phyloP scores from a whole-genome alignment of 768 basidiomycete genomes.

The Pisolithus albus region DNA sequence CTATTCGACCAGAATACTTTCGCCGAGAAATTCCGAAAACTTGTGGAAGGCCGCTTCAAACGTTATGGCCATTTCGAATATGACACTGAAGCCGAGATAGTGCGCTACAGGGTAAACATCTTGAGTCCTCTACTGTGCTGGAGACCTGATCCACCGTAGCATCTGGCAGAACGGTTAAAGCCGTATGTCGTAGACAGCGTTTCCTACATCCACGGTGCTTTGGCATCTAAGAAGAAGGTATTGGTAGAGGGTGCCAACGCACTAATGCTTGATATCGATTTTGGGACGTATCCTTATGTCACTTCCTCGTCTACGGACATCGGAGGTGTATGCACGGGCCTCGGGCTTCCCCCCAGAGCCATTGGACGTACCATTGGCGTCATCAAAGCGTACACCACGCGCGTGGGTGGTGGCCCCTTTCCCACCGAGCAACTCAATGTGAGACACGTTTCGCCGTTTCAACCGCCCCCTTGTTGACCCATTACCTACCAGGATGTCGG shows the following conservation, averaged over 20 bases:
- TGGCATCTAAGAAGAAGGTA: slow-evolving; percentile 67
- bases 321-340: slow-evolving; percentile 94
- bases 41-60: slow-evolving; percentile 97
- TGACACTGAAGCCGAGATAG: slow-evolving; percentile 94
- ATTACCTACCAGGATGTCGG: slow-evolving; percentile 56
- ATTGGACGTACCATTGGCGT: slow-evolving; percentile 90
- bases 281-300: slow-evolving; percentile 96
- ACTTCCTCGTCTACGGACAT: slow-evolving; percentile 91
- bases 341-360: slow-evolving; percentile 89
- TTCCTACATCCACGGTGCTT: slow-evolving; percentile 73
- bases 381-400: slow-evolving; percentile 95
- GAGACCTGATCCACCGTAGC: slow-evolving; percentile 33
- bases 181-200: slow-evolving; percentile 91
- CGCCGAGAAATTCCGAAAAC: slow-evolving; percentile 84
- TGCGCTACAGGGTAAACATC: slow-evolving; percentile 72
- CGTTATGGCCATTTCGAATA: slow-evolving; percentile 98
- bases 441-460: slow-evolving; percentile 19
- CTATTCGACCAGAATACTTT: slow-evolving; percentile 84
- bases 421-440: slow-evolving; percentile 93
- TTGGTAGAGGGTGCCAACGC: slow-evolving; percentile 98
- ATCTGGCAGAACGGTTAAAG: slow-evolving; percentile 71
- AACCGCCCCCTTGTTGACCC: neutral
- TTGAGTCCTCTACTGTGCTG: neutral
- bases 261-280: slow-evolving; percentile 96
- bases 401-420: slow-evolving; percentile 98